Percentiles rank a stretch among this genome's conserved stretches.
phyloP scores from a whole-genome alignment of 352 stramenopile species.

The Globisporangium ultimum region DNA sequence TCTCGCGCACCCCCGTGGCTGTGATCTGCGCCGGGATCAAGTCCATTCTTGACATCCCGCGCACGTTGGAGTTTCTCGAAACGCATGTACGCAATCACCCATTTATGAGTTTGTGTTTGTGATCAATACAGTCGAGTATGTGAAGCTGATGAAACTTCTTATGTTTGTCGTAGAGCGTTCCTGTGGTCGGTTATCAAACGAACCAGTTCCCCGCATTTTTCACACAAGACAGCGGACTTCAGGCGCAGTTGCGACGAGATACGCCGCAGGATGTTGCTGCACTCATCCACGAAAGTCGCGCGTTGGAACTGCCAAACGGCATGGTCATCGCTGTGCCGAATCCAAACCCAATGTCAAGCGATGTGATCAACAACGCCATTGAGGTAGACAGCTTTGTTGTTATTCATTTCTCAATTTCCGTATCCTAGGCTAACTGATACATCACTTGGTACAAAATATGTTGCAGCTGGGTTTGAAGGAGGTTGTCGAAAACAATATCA shows the following conservation, averaged over 20 bases:
- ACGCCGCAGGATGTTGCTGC: constrained; percentile 81
- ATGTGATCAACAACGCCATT: constrained; percentile 91
- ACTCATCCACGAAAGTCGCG: constrained; percentile 77
- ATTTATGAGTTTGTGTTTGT: too few relatives aligned
- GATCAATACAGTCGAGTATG: too few relatives aligned
- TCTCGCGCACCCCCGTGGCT: constrained; percentile 92
- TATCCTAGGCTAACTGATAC: neutral
- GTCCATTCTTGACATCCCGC: constrained; percentile 96
- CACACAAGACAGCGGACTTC: constrained; percentile 89
- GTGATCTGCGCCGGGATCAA: constrained; percentile 99
- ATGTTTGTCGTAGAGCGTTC: constrained; percentile 78
- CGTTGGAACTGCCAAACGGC: constrained; percentile 80
- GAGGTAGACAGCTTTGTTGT: constrained; percentile 25
- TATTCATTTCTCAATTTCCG: neutral
- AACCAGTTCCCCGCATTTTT: constrained; percentile 98
- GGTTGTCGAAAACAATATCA: constrained; percentile 79
- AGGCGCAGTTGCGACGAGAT: constrained; percentile 85
- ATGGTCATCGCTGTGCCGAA: constrained; percentile 89
- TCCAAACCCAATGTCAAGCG: constrained; percentile 75
- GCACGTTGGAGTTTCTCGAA: constrained; percentile 97
- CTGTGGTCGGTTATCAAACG: constrained; percentile 89
- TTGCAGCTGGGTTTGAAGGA: constrained; percentile 74
- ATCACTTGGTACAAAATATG: too few relatives aligned
- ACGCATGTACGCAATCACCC: too few relatives aligned
- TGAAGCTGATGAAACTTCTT: neutral